A percentile compares a stretch with the other conserved stretches of the same genome.
These are phyloP conservation scores for Cladophialophora carrionii DNA, from an alignment of 2,329 filamentous ascomycete species.

Conservation along the genomic window DNA sequence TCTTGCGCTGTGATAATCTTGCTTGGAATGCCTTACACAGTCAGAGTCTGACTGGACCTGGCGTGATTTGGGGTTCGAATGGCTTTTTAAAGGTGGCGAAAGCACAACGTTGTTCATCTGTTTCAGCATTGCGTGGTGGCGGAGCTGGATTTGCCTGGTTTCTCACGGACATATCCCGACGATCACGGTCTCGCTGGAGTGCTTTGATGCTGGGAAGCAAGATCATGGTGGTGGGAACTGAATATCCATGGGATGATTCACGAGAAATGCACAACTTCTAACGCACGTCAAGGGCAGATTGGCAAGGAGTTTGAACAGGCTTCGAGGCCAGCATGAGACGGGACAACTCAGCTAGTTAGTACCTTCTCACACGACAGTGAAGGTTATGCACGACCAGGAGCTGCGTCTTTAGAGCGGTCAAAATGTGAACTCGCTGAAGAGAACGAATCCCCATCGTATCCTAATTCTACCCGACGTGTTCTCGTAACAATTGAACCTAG, in stretches of 20 bases:
- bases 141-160: constrained; percentile 1
- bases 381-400: neutral
- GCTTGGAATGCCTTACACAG: neutral
- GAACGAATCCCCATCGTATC: neutral
- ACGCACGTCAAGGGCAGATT: neutral
- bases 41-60: neutral
- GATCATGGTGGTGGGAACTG: neutral
- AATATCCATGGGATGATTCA: constrained; percentile 4
- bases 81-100: neutral
- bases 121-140: constrained; percentile 13
- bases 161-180: neutral
- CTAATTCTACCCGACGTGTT: neutral
- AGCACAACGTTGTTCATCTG: neutral
- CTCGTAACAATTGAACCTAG: neutral
- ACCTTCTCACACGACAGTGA: neutral
- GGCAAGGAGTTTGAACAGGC: neutral
- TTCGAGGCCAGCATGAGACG: neutral
- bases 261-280: constrained; percentile 6
- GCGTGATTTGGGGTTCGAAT: neutral
- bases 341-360: neutral
- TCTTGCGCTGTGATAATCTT: neutral
- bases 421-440: neutral
- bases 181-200: neutral
- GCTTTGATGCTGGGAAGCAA: neutral
- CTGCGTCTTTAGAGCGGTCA: neutral